phyloP scores from a whole-genome alignment of 345 rosid species.

The Anastatica hierochuntica region DNA sequence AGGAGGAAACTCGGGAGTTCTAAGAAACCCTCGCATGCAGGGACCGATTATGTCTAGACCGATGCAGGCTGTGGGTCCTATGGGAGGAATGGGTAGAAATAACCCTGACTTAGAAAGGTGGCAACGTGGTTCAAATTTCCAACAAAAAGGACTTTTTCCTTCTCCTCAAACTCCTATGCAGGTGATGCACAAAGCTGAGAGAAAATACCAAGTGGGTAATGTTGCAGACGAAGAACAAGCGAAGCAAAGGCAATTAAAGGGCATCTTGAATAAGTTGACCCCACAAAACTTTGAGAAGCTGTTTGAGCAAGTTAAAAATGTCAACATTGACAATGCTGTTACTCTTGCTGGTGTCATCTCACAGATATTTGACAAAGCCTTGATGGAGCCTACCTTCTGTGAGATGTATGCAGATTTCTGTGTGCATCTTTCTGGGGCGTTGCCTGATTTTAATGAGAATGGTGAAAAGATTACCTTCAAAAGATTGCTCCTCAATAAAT shows the following conservation, averaged over 20 bases:
- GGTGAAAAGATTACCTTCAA: conserved; percentile 73
- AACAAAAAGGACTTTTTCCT: conserved; percentile 69
- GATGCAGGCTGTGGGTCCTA: conserved; percentile 53
- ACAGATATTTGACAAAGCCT: conserved; percentile 95
- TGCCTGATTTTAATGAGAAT: conserved; percentile 67
- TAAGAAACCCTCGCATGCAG: conserved; percentile 60
- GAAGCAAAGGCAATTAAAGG: conserved; percentile 83
- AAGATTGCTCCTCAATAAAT: conserved; percentile 81
- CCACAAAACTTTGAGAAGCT: conserved; percentile 94
- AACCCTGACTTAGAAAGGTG: conserved; percentile 69
- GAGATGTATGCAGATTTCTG: conserved; percentile 96
- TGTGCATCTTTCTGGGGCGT: conserved; percentile 47
- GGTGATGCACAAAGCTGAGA: conserved; percentile 93
- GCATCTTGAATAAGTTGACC: conserved; percentile 85
- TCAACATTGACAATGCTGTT: conserved; percentile 63
- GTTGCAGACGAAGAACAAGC: conserved; percentile 67
- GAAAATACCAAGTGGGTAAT: conserved; percentile 77
- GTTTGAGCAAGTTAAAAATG: conserved; percentile 83
- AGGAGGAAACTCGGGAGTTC: conserved; percentile 68
- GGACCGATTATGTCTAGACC: conserved; percentile 62
- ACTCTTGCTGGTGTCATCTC: conserved; percentile 77
- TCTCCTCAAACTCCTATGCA: conserved; percentile 77
- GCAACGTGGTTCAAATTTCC: conserved; percentile 64
- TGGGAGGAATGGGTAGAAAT: conserved; percentile 54
- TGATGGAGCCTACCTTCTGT: conserved; percentile 96